A percentile compares a stretch with the other conserved stretches of the same genome.
phyloP scores from a whole-genome alignment of 768 basidiomycete genomes.

The Crassisporium funariophilum region DNA sequence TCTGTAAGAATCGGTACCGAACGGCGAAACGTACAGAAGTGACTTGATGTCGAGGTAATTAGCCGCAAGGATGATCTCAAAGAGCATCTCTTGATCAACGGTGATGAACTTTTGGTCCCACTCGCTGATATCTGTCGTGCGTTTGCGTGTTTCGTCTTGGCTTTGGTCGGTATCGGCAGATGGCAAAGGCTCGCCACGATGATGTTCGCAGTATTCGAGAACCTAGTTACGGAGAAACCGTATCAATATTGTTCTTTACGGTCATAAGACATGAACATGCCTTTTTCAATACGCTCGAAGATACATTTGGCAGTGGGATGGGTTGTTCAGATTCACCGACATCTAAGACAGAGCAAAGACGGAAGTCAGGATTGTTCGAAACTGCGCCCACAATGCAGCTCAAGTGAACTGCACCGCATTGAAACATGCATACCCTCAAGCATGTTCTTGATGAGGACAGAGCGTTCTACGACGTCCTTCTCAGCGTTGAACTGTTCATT shows the following conservation, averaged over 20 bases:
- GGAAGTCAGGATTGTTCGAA: constrained; percentile 12
- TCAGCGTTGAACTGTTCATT: constrained; percentile 94
- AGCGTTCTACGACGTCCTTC: constrained; percentile 92
- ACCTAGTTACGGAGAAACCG: constrained; percentile 55
- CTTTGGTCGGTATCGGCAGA: constrained; percentile 76
- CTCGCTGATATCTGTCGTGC: constrained; percentile 97
- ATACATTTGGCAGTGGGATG: constrained; percentile 93
- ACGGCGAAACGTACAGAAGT: constrained; percentile 68
- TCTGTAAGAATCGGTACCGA: background rate
- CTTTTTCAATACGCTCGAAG: constrained; percentile 92
- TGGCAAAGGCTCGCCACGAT: constrained; percentile 96
- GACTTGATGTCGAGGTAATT: constrained; percentile 99
- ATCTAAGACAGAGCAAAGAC: constrained; percentile 50
- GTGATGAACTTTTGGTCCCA: constrained; percentile 99
- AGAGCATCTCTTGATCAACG: constrained; percentile 99
- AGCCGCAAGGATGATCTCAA: constrained; percentile 98
- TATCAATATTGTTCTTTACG: constrained; percentile 12
- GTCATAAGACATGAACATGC: constrained; percentile 37
- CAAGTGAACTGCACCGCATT: too few relatives aligned
- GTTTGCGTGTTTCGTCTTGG: constrained; percentile 93
- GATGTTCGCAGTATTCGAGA: constrained; percentile 98
- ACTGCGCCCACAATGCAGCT: constrained; percentile 9
- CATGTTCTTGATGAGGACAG: constrained; percentile 99
- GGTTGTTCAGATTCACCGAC: constrained; percentile 93
- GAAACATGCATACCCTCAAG: constrained; percentile 74